phyloP scores from a whole-genome alignment of 352 stramenopile genomes.

The Phytophthora crassamura region DNA sequence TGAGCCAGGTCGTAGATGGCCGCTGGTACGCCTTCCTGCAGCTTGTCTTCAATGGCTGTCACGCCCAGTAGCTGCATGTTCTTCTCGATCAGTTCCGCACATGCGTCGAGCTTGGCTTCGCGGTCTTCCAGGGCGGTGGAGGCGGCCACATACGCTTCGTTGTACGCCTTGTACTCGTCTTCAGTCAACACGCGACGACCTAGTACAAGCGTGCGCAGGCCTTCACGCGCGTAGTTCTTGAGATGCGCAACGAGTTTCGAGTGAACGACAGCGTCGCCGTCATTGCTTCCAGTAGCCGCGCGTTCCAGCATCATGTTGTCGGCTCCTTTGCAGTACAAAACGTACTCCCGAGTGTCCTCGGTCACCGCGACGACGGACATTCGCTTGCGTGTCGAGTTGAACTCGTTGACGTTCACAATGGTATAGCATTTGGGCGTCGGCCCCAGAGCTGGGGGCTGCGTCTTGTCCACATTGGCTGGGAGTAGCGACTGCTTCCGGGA shows the following conservation, averaged over 20 bases:
- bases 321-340: slow-evolving; percentile 84
- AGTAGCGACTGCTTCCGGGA: slow-evolving; percentile 45
- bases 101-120: slow-evolving; percentile 58
- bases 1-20: slow-evolving; percentile 93
- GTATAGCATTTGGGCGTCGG: slow-evolving; percentile 43
- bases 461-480: slow-evolving; percentile 13
- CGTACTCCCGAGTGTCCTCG: slow-evolving; percentile 45
- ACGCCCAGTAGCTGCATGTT: slow-evolving; percentile 90
- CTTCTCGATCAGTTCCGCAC: slow-evolving; percentile 70
- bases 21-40: slow-evolving; percentile 94
- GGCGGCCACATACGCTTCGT: slow-evolving; percentile 58
- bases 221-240: slow-evolving; percentile 73
- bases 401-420: slow-evolving; percentile 86
- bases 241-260: slow-evolving; percentile 54
- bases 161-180: slow-evolving; percentile 67
- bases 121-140: slow-evolving; percentile 58
- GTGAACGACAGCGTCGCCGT: slow-evolving; percentile 19
- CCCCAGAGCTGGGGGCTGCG: slow-evolving; percentile 13
- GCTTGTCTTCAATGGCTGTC: slow-evolving; percentile 96
- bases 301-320: slow-evolving; percentile 89
- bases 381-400: slow-evolving; percentile 95
- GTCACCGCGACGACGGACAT: slow-evolving; percentile 96
- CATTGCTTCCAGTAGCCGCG: slow-evolving; percentile 14
- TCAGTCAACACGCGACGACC: slow-evolving; percentile 53
- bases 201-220: slow-evolving; percentile 82